Base-by-base conservation (phyloP, 2,329 filamentous ascomycete genomes). In the Fusarium sp. region DNA sequence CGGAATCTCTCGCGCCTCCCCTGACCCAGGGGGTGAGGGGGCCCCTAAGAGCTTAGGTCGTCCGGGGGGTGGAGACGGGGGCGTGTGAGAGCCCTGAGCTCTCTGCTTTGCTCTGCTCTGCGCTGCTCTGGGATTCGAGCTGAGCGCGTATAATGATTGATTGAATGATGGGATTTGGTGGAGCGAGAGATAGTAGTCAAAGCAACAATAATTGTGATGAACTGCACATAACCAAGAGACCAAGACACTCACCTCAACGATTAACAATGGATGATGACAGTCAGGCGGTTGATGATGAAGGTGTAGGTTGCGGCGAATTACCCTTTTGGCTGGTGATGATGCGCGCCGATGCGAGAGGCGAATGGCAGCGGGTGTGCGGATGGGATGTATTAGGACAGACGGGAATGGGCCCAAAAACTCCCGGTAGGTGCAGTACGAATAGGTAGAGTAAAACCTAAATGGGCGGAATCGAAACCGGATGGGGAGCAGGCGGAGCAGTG, bases 1-100 rank as follows among this genome's bases (percentile, higher is more conserved):
- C 72, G 73, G 73, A 75, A 74, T 74, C 73, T 70, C 70, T 75
- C 69, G 71, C 71, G 68, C 71, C 69, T 75, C 73, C 73, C 73
- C 73, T 75, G 72, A 69, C 63, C 69, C 69, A 72, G 69, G 73
- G 71, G 72, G 72, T 66, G 69, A 66, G 63, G 68, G 61, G 66
- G 60, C 49, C 59, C 62, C 62, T 66, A 66, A 22, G 45, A 43
- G 45, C 48, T 65, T 69, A 60, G 68, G 57, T 59, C 45, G 59
- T 36, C 38, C 8, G 51, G 54, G 53, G 68, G 49, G 58, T 62
- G 70, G 70, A 52, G 65, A 56, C 38, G 31, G 64, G 63, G 69
- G 71, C 38, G 69, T 50, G 70, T 53, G 39, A 50, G 43, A 54
- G 11, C 52, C 6, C 9, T 48, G 55, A 31, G 28, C 28, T 31